These are phyloP conservation scores for Lasiodiplodia sp. DNA, from an alignment of 2,329 filamentous ascomycete genomes.

Conservation along the genomic window DNA sequence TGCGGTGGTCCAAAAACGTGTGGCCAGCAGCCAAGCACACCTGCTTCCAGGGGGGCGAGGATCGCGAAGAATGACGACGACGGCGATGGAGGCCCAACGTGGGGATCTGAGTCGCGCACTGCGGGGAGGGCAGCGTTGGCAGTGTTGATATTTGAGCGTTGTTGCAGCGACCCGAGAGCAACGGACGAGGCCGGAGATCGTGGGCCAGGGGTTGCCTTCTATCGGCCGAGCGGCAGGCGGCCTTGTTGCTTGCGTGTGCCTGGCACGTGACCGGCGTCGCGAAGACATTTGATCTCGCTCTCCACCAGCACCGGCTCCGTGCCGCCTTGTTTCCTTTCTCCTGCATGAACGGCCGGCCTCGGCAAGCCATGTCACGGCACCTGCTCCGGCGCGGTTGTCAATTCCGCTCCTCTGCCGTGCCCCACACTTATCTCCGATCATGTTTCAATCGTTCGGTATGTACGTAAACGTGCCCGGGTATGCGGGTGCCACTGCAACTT, in stretches of 20 bases:
- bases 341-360: background rate
- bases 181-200: background rate
- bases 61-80: background rate
- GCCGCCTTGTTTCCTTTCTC: background rate
- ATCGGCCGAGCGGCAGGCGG: background rate
- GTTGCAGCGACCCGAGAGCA: constrained; percentile 3
- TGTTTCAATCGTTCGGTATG: constrained; percentile 10
- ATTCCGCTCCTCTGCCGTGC: background rate
- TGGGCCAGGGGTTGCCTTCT: background rate
- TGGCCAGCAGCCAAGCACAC: background rate
- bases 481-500: background rate
- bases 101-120: constrained; percentile 12
- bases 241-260: constrained; percentile 10
- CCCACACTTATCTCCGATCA: constrained; percentile 19
- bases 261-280: background rate
- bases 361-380: background rate
- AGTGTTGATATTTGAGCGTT: constrained; percentile 15
- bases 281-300: background rate
- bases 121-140: constrained; percentile 7
- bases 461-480: constrained; percentile 7
- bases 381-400: background rate
- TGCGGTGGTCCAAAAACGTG: background rate
- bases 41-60: background rate
- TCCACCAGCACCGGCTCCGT: background rate
- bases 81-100: constrained; percentile 4